These are phyloP conservation scores for Castanospermum australe DNA, from an alignment of 306 rosid genomes.

Conservation along the genomic window DNA sequence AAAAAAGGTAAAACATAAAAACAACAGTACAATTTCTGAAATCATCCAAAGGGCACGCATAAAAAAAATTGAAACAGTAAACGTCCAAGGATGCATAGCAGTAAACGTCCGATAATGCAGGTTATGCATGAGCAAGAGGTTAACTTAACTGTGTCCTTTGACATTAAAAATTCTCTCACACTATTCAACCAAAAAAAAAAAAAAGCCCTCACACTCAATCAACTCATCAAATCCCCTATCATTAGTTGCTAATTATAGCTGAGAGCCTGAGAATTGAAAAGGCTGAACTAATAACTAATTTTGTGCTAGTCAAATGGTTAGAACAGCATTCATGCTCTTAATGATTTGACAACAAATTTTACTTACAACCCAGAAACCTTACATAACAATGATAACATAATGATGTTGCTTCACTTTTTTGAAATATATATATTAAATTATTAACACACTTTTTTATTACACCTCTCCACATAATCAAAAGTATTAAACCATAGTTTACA, in stretches of 20 bases:
- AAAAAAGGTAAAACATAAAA: not conserved
- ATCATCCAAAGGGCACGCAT: not conserved
- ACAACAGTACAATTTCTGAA: constrained; percentile 1
- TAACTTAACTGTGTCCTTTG: not conserved
- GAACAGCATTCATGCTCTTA: constrained; percentile 2
- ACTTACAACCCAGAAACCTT: not conserved
- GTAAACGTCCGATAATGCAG: not conserved
- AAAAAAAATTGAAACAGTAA: not conserved
- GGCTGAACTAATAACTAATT: not conserved
- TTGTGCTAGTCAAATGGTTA: not conserved
- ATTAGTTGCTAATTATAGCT: constrained; percentile 10
- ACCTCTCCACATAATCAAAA: not conserved
- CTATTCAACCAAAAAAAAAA: too few species aligned
- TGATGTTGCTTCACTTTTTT: constrained; percentile 17
- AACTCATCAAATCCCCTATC: constrained; percentile 36
- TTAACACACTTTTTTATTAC: not conserved
- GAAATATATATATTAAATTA: not conserved
- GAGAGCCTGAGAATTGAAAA: not conserved
- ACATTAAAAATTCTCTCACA: not conserved
- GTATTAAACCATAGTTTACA: not conserved
- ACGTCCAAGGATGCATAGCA: too few species aligned
- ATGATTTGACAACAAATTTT: constrained; percentile 21
- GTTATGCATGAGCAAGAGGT: not conserved
- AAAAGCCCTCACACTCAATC: constrained; percentile 22
- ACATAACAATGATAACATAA: not conserved